Conservation (phyloP, 176 grass and related monocot species). For the Metroxylon sagu region DNA sequence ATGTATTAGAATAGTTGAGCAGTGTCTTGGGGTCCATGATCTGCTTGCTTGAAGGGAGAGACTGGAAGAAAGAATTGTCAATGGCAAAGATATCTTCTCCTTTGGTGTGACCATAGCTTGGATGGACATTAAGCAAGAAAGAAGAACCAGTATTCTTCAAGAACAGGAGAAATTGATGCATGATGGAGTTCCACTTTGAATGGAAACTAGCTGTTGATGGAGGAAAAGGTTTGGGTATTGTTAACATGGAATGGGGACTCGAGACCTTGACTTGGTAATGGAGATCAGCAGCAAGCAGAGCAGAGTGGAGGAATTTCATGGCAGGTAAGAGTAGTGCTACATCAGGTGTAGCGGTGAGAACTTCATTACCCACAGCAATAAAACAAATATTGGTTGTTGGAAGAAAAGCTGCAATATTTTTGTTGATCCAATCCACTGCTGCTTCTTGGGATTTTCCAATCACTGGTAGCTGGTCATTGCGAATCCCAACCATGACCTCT, state of each 20-base stretch:
- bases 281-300: constrained; percentile 79
- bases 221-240: constrained; percentile 75
- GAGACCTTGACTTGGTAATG: constrained; percentile 84
- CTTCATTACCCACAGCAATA: constrained; percentile 82
- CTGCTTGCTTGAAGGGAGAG: constrained; percentile 64
- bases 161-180: constrained; percentile 69
- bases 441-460: constrained; percentile 67
- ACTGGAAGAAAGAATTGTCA: constrained; percentile 67
- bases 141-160: constrained; percentile 62
- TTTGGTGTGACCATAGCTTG: constrained; percentile 67
- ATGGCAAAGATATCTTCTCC: constrained; percentile 80
- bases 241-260: constrained; percentile 62
- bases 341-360: constrained; percentile 64
- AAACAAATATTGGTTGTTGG: constrained; percentile 84
- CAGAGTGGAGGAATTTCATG: constrained; percentile 78
- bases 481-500: constrained; percentile 70
- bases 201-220: constrained; percentile 84
- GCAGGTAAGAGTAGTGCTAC: constrained; percentile 74
- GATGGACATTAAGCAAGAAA: constrained; percentile 94
- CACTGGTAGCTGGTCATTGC: constrained; percentile 71
- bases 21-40: constrained; percentile 77
- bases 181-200: constrained; percentile 71
- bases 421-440: constrained; percentile 85
- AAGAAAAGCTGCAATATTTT: constrained; percentile 67
- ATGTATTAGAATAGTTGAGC: constrained; percentile 86